Base-by-base conservation (phyloP, 192 early-diverging fungal species). In the Phlyctochytrium bullatum region DNA sequence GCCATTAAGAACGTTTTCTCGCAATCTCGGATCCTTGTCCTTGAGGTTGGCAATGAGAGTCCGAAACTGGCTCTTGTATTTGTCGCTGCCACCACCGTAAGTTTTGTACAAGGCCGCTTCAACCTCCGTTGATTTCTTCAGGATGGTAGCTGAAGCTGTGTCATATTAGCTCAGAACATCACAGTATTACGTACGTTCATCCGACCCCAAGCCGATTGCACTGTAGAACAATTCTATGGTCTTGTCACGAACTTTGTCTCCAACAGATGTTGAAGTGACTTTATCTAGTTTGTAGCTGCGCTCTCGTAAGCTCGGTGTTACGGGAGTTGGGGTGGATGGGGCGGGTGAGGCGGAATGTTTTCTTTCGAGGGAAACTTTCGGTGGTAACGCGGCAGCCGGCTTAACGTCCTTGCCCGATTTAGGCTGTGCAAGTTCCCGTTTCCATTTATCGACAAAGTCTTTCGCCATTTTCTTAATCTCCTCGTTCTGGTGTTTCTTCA, bases 41-140 rank as follows among this genome's bases (percentile, higher is more conserved):
- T 71, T 71, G 24, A 71, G n/a, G 62, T 71, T 71, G 20, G 69
- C 47, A 20, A 64, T 20, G 2, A 71, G 32, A 3, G 62, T 71
- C 34, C 69, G 53, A 36, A 71, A 71, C 33, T 71, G 69, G 34
- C 29, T 34, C 62, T 71, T 71, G 62, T 71, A 71, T 29, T 54
- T 64, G n/a, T 63, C 62, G 0, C 52, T 29, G 17, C 63, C 52
- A 2, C 69, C 69, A 35, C 35, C 16, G 53, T 47, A 64, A 34
- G 52, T 62, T 2, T 40, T 56, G 28, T 28, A 64, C 53, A 71
- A n/a, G 16, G 47, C 69, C 16, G 35, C 69, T 33, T 71, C 69
- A 59, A 71, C 64, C 12, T 28, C 58, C 56, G 61, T 12, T 35
- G 61, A 6, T 52, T 53, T 57, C 64, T 63, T 52, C 57, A 71